These are phyloP conservation scores for Sporobolomyces roseus DNA, from an alignment of 768 basidiomycete species.

Conservation along the genomic window DNA sequence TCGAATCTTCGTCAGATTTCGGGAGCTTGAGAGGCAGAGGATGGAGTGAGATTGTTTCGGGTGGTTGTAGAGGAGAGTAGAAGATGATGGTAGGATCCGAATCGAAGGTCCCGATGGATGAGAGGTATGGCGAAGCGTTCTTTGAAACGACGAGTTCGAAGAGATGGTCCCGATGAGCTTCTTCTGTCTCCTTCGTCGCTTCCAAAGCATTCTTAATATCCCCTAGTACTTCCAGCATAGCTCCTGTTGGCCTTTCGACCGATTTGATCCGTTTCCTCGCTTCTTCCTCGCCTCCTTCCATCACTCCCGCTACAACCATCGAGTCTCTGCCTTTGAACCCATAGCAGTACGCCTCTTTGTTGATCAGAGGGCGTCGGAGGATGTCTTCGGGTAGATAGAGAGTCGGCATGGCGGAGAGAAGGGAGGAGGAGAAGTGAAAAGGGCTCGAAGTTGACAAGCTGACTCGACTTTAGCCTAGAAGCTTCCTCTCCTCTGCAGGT, in stretches of 20 bases:
- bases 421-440: slow-evolving; percentile 3
- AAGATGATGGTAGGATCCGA: slow-evolving; percentile 49
- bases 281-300: too few relatives aligned
- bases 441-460: neutral
- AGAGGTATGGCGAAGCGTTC: too few relatives aligned
- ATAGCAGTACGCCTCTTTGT: neutral
- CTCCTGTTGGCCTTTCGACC: neutral
- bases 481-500: slow-evolving; percentile 22
- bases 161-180: too few relatives aligned
- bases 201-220: too few relatives aligned
- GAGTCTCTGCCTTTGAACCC: neutral
- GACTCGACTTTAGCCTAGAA: slow-evolving; percentile 15
- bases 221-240: too few relatives aligned
- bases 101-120: neutral
- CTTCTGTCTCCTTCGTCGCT: too few relatives aligned
- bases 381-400: neutral
- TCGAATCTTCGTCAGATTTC: neutral
- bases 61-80: slow-evolving; percentile 58
- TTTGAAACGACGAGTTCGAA: neutral
- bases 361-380: neutral
- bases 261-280: neutral
- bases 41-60: slow-evolving; percentile 59
- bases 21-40: slow-evolving; percentile 47
- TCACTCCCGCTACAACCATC: neutral
- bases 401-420: slow-evolving; percentile 4